Conservation (phyloP, 2,329 filamentous ascomycete species). For the Trichoderma endophyticum region DNA sequence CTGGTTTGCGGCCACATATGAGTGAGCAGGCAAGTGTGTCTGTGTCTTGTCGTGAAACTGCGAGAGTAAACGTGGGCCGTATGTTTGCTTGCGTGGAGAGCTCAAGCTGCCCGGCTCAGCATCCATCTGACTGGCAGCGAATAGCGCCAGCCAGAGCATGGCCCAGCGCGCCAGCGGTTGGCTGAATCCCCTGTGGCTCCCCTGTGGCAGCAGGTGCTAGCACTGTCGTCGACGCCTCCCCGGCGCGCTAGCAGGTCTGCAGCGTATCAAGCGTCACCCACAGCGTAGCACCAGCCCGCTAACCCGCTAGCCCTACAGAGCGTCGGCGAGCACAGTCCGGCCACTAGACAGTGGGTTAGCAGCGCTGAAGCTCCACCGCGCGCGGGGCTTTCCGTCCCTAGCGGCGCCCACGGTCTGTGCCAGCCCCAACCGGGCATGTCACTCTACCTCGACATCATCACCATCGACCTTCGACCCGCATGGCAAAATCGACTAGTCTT, state of each 20-base stretch:
- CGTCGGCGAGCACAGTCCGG: not conserved
- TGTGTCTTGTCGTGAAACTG: constrained; percentile 6
- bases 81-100: not conserved
- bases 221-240: constrained; percentile 9
- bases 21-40: constrained; percentile 5
- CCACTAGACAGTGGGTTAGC: not conserved
- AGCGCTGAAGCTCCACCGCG: not conserved
- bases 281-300: not conserved
- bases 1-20: not conserved
- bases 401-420: constrained; percentile 17
- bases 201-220: constrained; percentile 3
- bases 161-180: constrained; percentile 6
- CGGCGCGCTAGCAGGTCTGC: constrained; percentile 1
- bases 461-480: not conserved
- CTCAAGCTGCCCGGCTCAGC: not conserved
- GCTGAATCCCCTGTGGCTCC: not conserved
- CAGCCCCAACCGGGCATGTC: constrained; percentile 17
- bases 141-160: constrained; percentile 3
- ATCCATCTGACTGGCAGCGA: constrained; percentile 1
- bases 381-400: constrained; percentile 18
- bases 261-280: not conserved
- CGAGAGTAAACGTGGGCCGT: not conserved
- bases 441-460: constrained; percentile 22
- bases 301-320: constrained; percentile 7
- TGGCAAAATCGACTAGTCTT: not conserved